Conservation (phyloP, 441 rosid species). For the Euphorbia corollata region DNA sequence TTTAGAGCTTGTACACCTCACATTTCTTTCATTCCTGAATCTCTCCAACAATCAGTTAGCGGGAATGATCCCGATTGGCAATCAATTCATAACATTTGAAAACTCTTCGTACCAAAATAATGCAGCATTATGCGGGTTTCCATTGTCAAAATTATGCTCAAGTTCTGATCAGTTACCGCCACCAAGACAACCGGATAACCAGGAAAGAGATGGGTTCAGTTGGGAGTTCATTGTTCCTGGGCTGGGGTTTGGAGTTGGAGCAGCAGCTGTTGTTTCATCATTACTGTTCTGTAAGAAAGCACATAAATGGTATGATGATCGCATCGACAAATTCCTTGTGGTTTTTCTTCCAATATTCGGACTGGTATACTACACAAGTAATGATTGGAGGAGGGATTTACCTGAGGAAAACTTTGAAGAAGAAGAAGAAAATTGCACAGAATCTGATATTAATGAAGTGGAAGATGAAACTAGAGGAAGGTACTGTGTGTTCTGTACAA, state of each 20-base stretch:
- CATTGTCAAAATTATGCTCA: slow-evolving; percentile 19
- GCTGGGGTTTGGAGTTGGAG: slow-evolving; percentile 43
- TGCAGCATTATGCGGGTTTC: slow-evolving; percentile 37
- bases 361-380: slow-evolving; percentile 35
- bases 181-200: not conserved
- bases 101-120: slow-evolving; percentile 27
- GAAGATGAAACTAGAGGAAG: slow-evolving; percentile 20
- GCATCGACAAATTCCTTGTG: slow-evolving; percentile 36
- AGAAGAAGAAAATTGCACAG: slow-evolving; percentile 24
- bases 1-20: not conserved
- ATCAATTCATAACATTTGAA: slow-evolving; percentile 16
- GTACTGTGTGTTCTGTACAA: slow-evolving; percentile 58
- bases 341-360: slow-evolving; percentile 40
- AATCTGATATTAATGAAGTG: slow-evolving; percentile 4
- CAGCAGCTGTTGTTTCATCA: slow-evolving; percentile 36
- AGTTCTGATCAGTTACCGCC: not conserved
- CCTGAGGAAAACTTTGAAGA: slow-evolving; percentile 25
- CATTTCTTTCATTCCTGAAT: slow-evolving; percentile 13
- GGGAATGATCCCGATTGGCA: slow-evolving; percentile 4
- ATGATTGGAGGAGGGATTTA: slow-evolving; percentile 21
- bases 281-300: slow-evolving; percentile 29
- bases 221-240: slow-evolving; percentile 43
- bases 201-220: slow-evolving; percentile 17
- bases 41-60: slow-evolving; percentile 11
- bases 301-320: slow-evolving; percentile 24